Evolutionary conservation across 2,329 filamentous ascomycete genomes (phyloP), one percentile per base, ranked within the genome.

Genomic region (Colletotrichum chlorophyti): DNA sequence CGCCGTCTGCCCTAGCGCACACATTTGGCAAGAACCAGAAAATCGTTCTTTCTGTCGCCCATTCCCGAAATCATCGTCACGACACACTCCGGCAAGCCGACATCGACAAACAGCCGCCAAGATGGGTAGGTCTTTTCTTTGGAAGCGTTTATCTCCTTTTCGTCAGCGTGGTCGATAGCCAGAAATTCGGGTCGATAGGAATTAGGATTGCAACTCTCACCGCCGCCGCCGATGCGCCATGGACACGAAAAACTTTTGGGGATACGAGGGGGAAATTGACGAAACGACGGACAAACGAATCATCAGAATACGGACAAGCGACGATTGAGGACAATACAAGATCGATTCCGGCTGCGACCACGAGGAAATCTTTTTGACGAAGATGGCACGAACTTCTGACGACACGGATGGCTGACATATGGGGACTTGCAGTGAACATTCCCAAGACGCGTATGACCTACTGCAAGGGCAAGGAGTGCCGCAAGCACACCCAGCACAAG

Each of bases 371-470:
- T 19, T 19, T 37, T 37, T 46, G 8, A 11, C n/a, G n/a, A 35
- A 48, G 43, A 50, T 42, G 35, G 29, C 29, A 24, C 15, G 11
- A 17, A n/a, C 24, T 43, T 32, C 27, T 34, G 46, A 40, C 37
- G 34, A 58, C 23, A 35, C 37, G 50, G 35, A 69, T 73, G 69
- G 75, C 71, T 66, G 53, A 50, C 51, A n/a, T n/a, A n/a, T n/a
- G 14, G 54, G 63, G 65, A 58, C 57, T 58, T 58, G 69, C 94
- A 93, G 93, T 97, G 86, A 97, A 97, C 91, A 91, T 97, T 84
- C 93, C 93, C 76, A 97, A 97, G 87, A 97, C 93, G 79, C 89
- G 93, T 79, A 91, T 92, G 84, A 97, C 93, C 80, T 97, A 93
- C 85, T 96, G 91, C 91, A 96, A 96, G 87, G 91, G 91, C 85